phyloP scores from a whole-genome alignment of 1,284 basidiomycete genomes.

The Ceratobasidium sp. region DNA sequence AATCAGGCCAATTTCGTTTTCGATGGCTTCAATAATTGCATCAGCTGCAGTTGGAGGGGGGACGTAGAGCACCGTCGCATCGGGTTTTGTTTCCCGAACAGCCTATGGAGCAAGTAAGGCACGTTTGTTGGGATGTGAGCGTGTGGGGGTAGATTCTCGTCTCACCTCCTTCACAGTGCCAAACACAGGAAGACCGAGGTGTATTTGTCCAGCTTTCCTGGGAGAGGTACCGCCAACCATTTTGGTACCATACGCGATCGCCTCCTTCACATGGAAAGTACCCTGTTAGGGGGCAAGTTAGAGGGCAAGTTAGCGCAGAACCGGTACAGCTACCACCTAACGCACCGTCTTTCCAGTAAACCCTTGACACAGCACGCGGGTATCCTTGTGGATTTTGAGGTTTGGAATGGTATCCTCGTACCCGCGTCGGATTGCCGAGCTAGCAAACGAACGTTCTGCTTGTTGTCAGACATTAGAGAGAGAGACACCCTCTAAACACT shows the following conservation, averaged over 20 bases:
- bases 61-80: slow-evolving; percentile 95
- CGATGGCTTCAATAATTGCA: slow-evolving; percentile 97
- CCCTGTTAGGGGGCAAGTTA: slow-evolving; percentile 67
- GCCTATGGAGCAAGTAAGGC: slow-evolving; percentile 63
- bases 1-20: slow-evolving; percentile 95
- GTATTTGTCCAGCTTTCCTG: slow-evolving; percentile 95
- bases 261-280: slow-evolving; percentile 97
- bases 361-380: slow-evolving; percentile 92
- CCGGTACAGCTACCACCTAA: slow-evolving; percentile 47
- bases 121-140: background rate
- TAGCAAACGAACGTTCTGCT: slow-evolving; percentile 67
- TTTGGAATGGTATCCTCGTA: slow-evolving; percentile 94
- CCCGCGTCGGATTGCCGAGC: slow-evolving; percentile 72
- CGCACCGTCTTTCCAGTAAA: slow-evolving; percentile 97
- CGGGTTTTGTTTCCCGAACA: slow-evolving; percentile 83
- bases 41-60: slow-evolving; percentile 93
- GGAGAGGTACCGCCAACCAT: slow-evolving; percentile 99
- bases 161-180: slow-evolving; percentile 89
- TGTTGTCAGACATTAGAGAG: slow-evolving; percentile 6
- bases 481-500: background rate
- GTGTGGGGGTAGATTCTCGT: slow-evolving; percentile 6
- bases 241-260: slow-evolving; percentile 93
- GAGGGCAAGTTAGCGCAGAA: background rate
- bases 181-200: slow-evolving; percentile 96
- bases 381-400: slow-evolving; percentile 93